These are phyloP conservation scores for Sclerotinia sclerotiorum DNA, from an alignment of 2,329 filamentous ascomycete genomes.

Conservation along the genomic window DNA sequence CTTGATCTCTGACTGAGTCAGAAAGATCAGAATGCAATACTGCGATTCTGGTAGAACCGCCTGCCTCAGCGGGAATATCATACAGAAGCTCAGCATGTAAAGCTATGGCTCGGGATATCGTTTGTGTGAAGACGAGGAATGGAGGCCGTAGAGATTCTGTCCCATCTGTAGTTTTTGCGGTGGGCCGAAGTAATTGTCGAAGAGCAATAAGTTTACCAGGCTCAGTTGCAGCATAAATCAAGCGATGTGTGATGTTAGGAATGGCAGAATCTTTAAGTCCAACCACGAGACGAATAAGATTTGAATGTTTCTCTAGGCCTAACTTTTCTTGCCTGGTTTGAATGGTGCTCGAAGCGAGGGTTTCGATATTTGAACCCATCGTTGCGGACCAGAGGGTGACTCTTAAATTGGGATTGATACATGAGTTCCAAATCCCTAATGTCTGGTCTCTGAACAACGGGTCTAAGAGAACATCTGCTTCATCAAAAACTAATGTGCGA, in stretches of 20 bases:
- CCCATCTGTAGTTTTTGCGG: slow-evolving; percentile 54
- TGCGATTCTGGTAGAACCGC: slow-evolving; percentile 79
- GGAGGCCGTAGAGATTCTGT: slow-evolving; percentile 66
- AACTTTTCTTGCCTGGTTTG: slow-evolving; percentile 50
- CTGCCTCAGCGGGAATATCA: slow-evolving; percentile 87
- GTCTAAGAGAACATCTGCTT: slow-evolving; percentile 92
- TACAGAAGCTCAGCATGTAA: slow-evolving; percentile 89
- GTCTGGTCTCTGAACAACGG: slow-evolving; percentile 89
- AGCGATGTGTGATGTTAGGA: slow-evolving; percentile 84
- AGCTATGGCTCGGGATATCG: slow-evolving; percentile 84
- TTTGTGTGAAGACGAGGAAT: slow-evolving; percentile 95
- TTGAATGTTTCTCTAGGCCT: slow-evolving; percentile 43
- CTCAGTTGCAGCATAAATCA: slow-evolving; percentile 89
- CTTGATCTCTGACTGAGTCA: slow-evolving; percentile 68
- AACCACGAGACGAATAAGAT: slow-evolving; percentile 82
- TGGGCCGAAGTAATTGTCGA: slow-evolving; percentile 82
- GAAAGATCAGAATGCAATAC: slow-evolving; percentile 87
- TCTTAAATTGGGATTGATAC: slow-evolving; percentile 66
- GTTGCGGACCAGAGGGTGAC: slow-evolving; percentile 93
- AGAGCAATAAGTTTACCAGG: slow-evolving; percentile 90
- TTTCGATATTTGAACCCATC: slow-evolving; percentile 91
- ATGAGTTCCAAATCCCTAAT: slow-evolving; percentile 77
- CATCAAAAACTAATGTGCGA: slow-evolving; percentile 77
- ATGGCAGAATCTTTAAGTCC: slow-evolving; percentile 94
- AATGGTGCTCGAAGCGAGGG: slow-evolving; percentile 69